Base-by-base conservation (phyloP, 73 alveolate genomes). In the Paramecium biaurelia region DNA sequence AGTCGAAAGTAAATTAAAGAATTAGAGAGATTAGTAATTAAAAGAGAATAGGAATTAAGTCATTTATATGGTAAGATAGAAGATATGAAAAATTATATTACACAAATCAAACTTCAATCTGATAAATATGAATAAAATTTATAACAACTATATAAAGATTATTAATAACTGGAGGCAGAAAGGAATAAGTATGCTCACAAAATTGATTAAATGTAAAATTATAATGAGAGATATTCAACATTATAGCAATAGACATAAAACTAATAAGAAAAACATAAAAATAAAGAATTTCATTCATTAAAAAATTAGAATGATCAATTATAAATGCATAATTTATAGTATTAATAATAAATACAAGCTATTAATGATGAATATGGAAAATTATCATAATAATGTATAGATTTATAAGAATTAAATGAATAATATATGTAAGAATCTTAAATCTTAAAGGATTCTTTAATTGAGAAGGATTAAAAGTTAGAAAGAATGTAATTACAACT, bases 41-140 rank as follows among this genome's bases (percentile, higher is more conserved):
- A 41, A 41, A 74, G 59, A 37, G 87, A 74, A 41, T 32, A 74
- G 4, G 87, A 74, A 74, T 12, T 74, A 28, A 74, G 87, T 74
- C 45, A 74, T 5, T 37, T 74, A 74, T 74, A 74, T 41, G 59
- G 34, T 15, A 24, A 28, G 7, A 34, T 37, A 1, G 87, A 74
- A 11, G 87, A 74, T 8, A 37, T 74, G 87, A 74, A 74, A 74
- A 41, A 28, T 21, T 74, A 74, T 74, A 24, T 34, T 74, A 37
- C 57, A 34, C 12, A 28, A 20, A 23, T 74, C 8, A 37, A 74
- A 32, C 59, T 30, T 37, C 59, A 74, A 74, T 74, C 57, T 74
- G 87, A 74, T 37, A 74, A 74, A 41, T 34, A 37, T 37, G 57
- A 74, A 41, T 34, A 41, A 37, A 41, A 74, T 37, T 37, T 37